phyloP scores from a whole-genome alignment of 2,329 filamentous ascomycete species.

The Penicillium italicum region DNA sequence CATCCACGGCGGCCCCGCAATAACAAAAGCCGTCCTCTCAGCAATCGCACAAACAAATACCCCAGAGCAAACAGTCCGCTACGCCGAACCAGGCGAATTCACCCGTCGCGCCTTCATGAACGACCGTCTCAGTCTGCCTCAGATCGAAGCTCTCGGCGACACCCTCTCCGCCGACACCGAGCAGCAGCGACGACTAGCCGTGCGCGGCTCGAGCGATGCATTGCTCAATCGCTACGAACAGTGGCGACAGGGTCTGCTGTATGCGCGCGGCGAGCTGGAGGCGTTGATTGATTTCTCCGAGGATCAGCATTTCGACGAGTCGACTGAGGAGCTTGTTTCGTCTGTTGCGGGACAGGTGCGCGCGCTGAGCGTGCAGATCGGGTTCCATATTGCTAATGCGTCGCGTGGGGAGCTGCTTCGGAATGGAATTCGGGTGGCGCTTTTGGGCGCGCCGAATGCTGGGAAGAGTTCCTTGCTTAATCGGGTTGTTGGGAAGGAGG shows the following conservation, averaged over 20 bases:
- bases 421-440: conserved; percentile 77
- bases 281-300: conserved; percentile 96
- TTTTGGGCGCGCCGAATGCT: conserved; percentile 87
- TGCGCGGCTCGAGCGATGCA: conserved; percentile 68
- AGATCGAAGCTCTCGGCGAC: conserved; percentile 66
- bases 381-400: conserved; percentile 69
- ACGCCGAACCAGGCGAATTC: conserved; percentile 94
- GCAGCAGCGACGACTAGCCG: conserved; percentile 82
- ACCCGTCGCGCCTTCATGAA: conserved; percentile 90
- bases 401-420: conserved; percentile 78
- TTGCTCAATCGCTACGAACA: conserved; percentile 73
- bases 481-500: conserved; percentile 81
- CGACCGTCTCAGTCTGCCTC: conserved; percentile 76
- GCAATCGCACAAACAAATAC: conserved; percentile 59
- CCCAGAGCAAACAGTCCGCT: conserved; percentile 56
- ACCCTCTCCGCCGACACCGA: conserved; percentile 70
- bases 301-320: conserved; percentile 94
- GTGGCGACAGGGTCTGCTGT: conserved; percentile 74
- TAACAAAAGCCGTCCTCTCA: conserved; percentile 77
- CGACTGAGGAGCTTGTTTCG: conserved; percentile 65
- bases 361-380: conserved; percentile 60
- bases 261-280: conserved; percentile 85
- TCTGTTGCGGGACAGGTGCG: conserved; percentile 66
- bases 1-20: conserved; percentile 86
- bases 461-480: conserved; percentile 96